phyloP scores from a whole-genome alignment of 78 protist species.

The Cavenderia fasciculata region DNA sequence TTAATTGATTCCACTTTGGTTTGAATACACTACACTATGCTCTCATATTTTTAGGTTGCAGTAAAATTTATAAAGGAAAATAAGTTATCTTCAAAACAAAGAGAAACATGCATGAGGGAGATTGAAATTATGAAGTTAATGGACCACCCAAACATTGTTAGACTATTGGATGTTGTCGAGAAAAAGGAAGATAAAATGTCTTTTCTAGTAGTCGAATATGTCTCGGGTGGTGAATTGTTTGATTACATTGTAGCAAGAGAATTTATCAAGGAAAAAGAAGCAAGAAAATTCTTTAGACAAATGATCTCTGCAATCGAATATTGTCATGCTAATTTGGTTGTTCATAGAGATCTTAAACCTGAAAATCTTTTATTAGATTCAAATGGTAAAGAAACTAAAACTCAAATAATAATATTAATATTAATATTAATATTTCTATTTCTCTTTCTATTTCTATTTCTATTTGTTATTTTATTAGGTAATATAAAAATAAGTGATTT shows the following conservation, averaged over 20 bases:
- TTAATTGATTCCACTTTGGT: not conserved
- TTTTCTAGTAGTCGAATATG: slow-evolving; percentile 50
- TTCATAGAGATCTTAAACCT: slow-evolving; percentile 92
- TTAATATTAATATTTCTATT: too few relatives aligned
- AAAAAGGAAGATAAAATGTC: slow-evolving; percentile 39
- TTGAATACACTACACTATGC: too few relatives aligned
- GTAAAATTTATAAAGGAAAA: slow-evolving; percentile 64
- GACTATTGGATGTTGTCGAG: slow-evolving; percentile 71
- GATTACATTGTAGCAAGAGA: slow-evolving; percentile 81
- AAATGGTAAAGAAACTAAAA: not conserved
- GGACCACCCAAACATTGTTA: slow-evolving; percentile 83
- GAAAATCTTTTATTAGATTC: slow-evolving; percentile 90
- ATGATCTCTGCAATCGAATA: slow-evolving; percentile 79
- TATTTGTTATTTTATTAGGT: not conserved
- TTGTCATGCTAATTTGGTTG: slow-evolving; percentile 74
- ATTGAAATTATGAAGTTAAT: slow-evolving; percentile 56
- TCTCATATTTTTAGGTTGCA: too few relatives aligned
- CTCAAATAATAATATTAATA: slow-evolving; percentile 1
- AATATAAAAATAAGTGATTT: slow-evolving; percentile 92
- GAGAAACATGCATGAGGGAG: slow-evolving; percentile 79
- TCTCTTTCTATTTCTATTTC: not conserved
- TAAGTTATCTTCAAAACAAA: slow-evolving; percentile 44
- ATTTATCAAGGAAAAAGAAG: slow-evolving; percentile 71
- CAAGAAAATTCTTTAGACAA: slow-evolving; percentile 75
- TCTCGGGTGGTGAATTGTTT: slow-evolving; percentile 76